Percentiles rank a stretch among this genome's conserved stretches.
These are phyloP conservation scores for Onygenales sp. DNA, from an alignment of 2,329 filamentous ascomycete species.

Conservation along the genomic window DNA sequence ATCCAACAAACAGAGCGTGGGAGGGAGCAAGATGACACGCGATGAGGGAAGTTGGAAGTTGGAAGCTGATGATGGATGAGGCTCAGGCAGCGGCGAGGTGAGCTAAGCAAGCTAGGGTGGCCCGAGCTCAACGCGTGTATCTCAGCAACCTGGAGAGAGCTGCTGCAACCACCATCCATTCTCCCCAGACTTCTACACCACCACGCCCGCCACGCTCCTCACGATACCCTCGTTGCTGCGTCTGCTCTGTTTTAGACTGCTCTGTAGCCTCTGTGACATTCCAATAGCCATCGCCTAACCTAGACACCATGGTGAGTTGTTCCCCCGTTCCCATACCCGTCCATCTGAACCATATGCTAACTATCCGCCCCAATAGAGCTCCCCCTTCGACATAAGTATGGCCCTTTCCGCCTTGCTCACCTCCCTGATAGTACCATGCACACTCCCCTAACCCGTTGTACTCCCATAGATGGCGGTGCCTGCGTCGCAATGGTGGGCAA, in stretches of 20 bases:
- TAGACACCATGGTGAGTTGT: slow-evolving; percentile 23
- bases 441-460: slow-evolving; percentile 1
- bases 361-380: slow-evolving; percentile 51
- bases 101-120: neutral
- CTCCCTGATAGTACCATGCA: neutral
- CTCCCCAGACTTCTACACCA: neutral
- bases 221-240: slow-evolving; percentile 5
- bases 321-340: slow-evolving; percentile 1
- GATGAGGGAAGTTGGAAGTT: too few relatives aligned
- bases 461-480: slow-evolving; percentile 66
- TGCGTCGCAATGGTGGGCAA: slow-evolving; percentile 99
- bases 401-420: slow-evolving; percentile 3
- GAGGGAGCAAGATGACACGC: too few relatives aligned
- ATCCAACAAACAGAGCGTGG: too few relatives aligned
- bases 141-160: neutral
- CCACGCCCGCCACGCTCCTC: neutral
- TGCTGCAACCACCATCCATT: neutral
- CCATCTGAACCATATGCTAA: slow-evolving; percentile 24
- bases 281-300: neutral
- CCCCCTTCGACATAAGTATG: slow-evolving; percentile 92
- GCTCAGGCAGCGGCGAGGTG: neutral
- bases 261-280: neutral
- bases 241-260: slow-evolving; percentile 3
- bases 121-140: neutral
- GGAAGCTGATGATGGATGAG: neutral